Evolutionary conservation across 139 green algal genomes (phyloP).

Genomic region (Ettlia oleoabundans): DNA sequence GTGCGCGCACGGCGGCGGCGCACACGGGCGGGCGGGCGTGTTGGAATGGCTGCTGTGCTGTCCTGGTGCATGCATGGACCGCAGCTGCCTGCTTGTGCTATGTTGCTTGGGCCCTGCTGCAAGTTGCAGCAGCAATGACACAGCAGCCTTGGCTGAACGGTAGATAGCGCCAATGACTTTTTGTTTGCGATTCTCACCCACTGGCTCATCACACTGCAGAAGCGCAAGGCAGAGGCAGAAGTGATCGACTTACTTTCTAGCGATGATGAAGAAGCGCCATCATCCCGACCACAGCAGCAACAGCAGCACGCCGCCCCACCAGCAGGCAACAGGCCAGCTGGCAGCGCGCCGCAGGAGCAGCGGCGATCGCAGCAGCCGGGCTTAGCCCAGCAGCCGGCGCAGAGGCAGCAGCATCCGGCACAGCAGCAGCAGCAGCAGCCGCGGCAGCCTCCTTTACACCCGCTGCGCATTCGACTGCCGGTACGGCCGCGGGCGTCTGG

Average conservation of each 20-base stretch:
- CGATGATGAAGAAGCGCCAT: slow-evolving; percentile 25
- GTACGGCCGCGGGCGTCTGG: not conserved
- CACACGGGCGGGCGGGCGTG: no score
- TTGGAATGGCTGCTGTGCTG: not conserved
- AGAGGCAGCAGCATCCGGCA: no score
- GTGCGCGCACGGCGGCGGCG: no score
- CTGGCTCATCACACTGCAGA: slow-evolving; percentile 21
- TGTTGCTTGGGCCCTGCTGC: no score
- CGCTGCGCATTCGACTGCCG: slow-evolving; percentile 13
- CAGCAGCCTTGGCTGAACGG: no score
- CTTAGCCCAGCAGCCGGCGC: not conserved
- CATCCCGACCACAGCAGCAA: not conserved
- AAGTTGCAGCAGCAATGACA: no score
- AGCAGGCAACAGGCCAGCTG: no score
- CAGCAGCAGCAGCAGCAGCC: slow-evolving; percentile 11
- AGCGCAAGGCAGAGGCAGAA: slow-evolving; percentile 36
- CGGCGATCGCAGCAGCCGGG: not conserved
- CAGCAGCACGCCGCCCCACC: not conserved
- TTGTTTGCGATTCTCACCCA: no score
- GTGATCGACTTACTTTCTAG: slow-evolving; percentile 47
- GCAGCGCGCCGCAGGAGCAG: not conserved
- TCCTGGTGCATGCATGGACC: no score
- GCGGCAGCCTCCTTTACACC: not conserved
- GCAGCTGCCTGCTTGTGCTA: no score
- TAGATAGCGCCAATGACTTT: no score